These are phyloP conservation scores for Aspergillus vadensis DNA, from an alignment of 2,329 filamentous ascomycete genomes.

Conservation along the genomic window DNA sequence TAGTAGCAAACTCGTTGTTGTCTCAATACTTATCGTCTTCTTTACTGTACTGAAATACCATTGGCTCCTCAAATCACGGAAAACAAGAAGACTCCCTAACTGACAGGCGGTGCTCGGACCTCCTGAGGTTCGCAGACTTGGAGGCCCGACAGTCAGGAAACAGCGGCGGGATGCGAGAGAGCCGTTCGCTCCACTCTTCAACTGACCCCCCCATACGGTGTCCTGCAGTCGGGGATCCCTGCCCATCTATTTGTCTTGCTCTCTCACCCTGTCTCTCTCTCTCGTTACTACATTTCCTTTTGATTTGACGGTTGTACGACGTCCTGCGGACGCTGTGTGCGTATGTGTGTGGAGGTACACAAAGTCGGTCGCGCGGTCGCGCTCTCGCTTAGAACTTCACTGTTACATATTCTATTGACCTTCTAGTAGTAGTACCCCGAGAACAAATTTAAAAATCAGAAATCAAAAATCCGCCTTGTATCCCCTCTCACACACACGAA, in stretches of 20 bases:
- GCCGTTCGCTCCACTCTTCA: constrained; percentile 37
- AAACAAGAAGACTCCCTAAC: neutral
- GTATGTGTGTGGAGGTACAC: constrained; percentile 1
- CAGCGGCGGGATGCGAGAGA: constrained; percentile 35
- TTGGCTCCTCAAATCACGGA: neutral
- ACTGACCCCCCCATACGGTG: constrained; percentile 6
- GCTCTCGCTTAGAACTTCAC: neutral
- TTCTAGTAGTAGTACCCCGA: too few species aligned
- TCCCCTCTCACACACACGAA: too few species aligned
- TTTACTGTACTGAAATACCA: too few species aligned
- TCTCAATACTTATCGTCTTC: too few species aligned
- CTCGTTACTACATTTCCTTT: neutral
- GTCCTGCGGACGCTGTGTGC: neutral
- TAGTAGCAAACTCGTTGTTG: too few species aligned
- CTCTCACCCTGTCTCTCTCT: neutral
- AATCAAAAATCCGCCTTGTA: too few species aligned
- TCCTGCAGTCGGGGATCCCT: constrained; percentile 19
- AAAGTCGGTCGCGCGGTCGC: constrained; percentile 1
- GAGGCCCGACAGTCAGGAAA: constrained; percentile 41
- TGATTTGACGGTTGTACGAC: constrained; percentile 13
- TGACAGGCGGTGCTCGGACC: constrained; percentile 27
- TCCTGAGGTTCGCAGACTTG: constrained; percentile 26
- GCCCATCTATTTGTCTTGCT: neutral
- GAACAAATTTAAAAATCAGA: too few species aligned
- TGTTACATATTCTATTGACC: neutral